Evolutionary conservation across 345 rosid genomes (phyloP).

Genomic region (Eucalyptus lansdowneana): DNA sequence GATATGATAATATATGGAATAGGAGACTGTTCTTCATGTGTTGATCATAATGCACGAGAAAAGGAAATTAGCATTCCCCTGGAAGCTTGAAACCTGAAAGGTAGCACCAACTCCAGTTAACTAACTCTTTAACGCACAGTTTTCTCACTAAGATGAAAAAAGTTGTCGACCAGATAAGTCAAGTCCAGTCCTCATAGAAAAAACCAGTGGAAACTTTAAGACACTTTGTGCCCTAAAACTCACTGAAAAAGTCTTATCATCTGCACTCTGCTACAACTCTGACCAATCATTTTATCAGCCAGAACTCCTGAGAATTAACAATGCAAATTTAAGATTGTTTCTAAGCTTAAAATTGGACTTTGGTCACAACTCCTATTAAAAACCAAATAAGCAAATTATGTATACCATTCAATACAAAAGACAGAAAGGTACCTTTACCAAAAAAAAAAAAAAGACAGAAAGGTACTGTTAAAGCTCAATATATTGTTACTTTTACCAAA

Average conservation of each 20-base stretch:
- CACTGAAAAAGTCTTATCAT: not conserved
- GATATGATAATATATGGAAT: not conserved
- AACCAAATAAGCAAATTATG: not conserved
- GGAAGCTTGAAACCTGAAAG: not conserved
- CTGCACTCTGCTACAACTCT: not conserved
- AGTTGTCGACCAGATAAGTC: not conserved
- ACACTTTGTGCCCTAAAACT: not conserved
- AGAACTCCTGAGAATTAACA: not conserved
- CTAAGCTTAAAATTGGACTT: not conserved
- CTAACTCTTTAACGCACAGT: not conserved
- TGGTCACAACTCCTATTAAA: not conserved
- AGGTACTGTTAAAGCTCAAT: slow-evolving; percentile 1
- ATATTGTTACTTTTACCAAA: too few relatives aligned
- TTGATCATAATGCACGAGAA: not conserved
- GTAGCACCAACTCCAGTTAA: not conserved
- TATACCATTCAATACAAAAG: not conserved
- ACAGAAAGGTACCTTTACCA: slow-evolving; percentile 5
- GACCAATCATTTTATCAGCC: not conserved
- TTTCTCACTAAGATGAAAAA: not conserved
- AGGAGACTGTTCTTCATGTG: not conserved
- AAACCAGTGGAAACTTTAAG: not conserved
- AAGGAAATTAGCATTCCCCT: not conserved
- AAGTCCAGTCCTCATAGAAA: not conserved
- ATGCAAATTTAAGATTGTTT: not conserved
- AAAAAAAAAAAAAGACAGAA: too few relatives aligned